A percentile compares a stretch with the other conserved stretches of the same genome.
Conservation (phyloP, 2,329 filamentous ascomycete genomes). For the Cephalotrichum gorgonifer region DNA sequence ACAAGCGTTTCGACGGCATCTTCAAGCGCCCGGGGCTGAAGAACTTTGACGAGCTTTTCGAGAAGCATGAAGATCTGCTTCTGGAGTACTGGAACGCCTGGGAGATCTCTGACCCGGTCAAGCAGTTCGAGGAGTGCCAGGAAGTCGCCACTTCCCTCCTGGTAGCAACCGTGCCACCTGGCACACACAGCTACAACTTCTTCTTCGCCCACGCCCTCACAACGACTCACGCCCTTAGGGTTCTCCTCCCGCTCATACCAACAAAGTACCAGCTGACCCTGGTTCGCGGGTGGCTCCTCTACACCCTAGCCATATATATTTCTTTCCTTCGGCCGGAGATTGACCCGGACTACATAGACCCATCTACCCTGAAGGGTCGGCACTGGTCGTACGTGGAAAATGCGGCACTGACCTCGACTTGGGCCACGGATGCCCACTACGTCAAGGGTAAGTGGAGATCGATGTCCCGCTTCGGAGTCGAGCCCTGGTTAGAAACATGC, state of each 20-base stretch:
- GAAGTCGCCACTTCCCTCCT: constrained; percentile 51
- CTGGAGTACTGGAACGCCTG: constrained; percentile 90
- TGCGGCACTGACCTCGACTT: constrained; percentile 57
- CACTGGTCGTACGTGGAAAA: constrained; percentile 70
- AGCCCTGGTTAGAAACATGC: not conserved
- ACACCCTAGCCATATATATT: constrained; percentile 70
- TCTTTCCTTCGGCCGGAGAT: constrained; percentile 63
- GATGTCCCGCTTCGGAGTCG: not conserved
- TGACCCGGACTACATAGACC: constrained; percentile 50
- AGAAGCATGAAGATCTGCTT: constrained; percentile 56
- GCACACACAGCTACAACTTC: constrained; percentile 65
- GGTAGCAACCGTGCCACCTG: constrained; percentile 46
- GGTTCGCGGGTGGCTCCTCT: constrained; percentile 82
- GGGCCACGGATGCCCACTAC: constrained; percentile 68
- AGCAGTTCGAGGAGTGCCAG: constrained; percentile 65
- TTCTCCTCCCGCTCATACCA: constrained; percentile 70
- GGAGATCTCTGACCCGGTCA: constrained; percentile 58
- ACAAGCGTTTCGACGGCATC: constrained; percentile 59
- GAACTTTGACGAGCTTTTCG: constrained; percentile 60
- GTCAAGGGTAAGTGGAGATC: constrained; percentile 55
- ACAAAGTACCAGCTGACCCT: constrained; percentile 61
- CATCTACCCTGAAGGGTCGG: constrained; percentile 48
- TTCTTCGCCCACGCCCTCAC: constrained; percentile 75
- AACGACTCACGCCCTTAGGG: constrained; percentile 77
- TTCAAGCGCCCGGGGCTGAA: constrained; percentile 47